Base-by-base conservation (phyloP, 2,329 filamentous ascomycete genomes). In the Teratosphaeria destructans region DNA sequence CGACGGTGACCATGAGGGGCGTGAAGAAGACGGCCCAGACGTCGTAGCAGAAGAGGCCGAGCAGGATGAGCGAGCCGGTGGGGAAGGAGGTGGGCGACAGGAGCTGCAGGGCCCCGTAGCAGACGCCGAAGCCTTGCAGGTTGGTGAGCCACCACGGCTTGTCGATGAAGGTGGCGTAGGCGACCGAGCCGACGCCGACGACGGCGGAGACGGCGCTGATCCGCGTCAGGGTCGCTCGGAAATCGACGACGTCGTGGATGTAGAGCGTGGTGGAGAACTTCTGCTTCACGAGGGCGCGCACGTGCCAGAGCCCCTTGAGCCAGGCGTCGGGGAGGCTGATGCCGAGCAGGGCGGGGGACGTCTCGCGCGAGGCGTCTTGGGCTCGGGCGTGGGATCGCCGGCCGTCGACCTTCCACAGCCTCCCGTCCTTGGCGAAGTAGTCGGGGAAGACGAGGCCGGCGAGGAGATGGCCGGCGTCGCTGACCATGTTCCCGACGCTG, bases 11-110 rank as follows among this genome's bases (percentile, higher is more conserved):
- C 89, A 94, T 94, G 71, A 89, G 85, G 0, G 89, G 89, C 77
- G 88, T 92, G 71, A 88, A 94, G 71, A 94, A 94, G 5, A 94
- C 89, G 80, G 93, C 91, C 73, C 94, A 85, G 55, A 99, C 93
- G 71, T 99, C 93, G 70, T 99, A 99, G 69, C 95, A 84, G 77
- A 97, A 97, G 0, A 97, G 79, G 0, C 87, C 89, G 10, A 79
- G 77, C 1, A 97, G 79, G 10, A 97, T 85, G 52, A 92, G 74
- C 6, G 87, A 88, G 0, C 90, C 90, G 0, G 89, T 96, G 58
- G 82, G 77, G 70, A 96, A 95, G 0, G 90, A 93, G 0, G 91
- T 95, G 0, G 92, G 91, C 1, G 91, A 95, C 77, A 97, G 84
- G 57, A 95, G 76, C 67, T 93, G 84, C 59, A 96, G 81, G 3